Percentiles rank a stretch among this genome's conserved stretches.
phyloP scores from a whole-genome alignment of 2,329 filamentous ascomycete species.

The Colletotrichum karsti region DNA sequence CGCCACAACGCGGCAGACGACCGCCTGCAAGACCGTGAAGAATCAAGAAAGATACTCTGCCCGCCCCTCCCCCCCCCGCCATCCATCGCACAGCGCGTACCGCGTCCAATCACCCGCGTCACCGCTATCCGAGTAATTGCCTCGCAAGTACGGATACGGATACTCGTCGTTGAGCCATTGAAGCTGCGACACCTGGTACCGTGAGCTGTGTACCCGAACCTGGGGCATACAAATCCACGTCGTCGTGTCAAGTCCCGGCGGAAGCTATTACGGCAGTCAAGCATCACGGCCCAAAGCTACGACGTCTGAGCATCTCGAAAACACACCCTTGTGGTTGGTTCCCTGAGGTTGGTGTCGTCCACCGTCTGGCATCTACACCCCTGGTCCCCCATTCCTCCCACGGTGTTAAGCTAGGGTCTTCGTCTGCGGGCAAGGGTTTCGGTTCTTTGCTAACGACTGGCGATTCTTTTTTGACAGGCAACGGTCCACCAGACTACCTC shows the following conservation, averaged over 20 bases:
- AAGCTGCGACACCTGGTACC: neutral
- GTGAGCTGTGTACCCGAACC: neutral
- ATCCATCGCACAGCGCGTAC: slow-evolving; percentile 26
- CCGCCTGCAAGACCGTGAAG: neutral
- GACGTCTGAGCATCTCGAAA: slow-evolving; percentile 7
- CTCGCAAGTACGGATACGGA: neutral
- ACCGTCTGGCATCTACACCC: neutral
- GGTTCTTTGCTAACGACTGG: slow-evolving; percentile 19
- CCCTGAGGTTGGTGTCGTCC: slow-evolving; percentile 6
- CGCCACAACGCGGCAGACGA: slow-evolving; percentile 14
- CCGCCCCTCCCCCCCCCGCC: too few species aligned
- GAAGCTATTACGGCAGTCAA: neutral
- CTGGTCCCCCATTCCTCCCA: neutral
- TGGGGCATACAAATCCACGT: neutral
- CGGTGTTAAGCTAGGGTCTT: slow-evolving; percentile 2
- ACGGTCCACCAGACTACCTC: slow-evolving; percentile 24
- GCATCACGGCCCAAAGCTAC: neutral
- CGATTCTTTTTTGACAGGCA: slow-evolving; percentile 29
- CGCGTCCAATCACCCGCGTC: slow-evolving; percentile 19
- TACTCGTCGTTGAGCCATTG: neutral
- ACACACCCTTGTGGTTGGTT: too few species aligned
- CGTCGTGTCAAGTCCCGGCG: neutral
- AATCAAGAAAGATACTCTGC: slow-evolving; percentile 12
- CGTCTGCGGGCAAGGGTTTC: neutral
- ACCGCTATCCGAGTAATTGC: neutral